Conservation (phyloP, 805 yeast genomes). For the Vanderwaltozyma tropicalis region DNA sequence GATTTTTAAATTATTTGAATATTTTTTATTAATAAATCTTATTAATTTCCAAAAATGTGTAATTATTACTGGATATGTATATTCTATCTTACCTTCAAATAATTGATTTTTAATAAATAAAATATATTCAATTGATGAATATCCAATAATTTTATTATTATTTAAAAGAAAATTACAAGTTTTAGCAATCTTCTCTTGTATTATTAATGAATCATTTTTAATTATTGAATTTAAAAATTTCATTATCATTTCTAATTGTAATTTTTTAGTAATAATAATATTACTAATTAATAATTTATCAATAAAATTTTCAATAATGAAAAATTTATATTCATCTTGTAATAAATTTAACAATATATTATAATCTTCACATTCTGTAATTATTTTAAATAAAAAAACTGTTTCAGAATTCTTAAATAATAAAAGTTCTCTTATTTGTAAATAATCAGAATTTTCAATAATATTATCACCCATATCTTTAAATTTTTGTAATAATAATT, state of each 20-base stretch:
- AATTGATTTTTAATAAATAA: conserved; percentile 20
- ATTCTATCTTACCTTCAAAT: conserved; percentile 36
- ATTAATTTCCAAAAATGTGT: conserved; percentile 50
- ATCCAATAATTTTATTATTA: not conserved
- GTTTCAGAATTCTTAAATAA: conserved; percentile 1
- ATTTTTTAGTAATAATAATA: too few species aligned
- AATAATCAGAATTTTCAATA: conserved; percentile 5
- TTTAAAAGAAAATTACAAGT: too few species aligned
- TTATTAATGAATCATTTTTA: too few species aligned
- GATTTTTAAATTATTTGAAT: conserved; percentile 8
- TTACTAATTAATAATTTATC: too few species aligned
- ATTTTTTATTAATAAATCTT: conserved; percentile 28
- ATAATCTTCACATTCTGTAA: conserved; percentile 18
- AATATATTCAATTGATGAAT: conserved; percentile 31
- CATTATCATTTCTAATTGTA: too few species aligned
- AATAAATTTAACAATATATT: conserved; percentile 11
- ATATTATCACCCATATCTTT: conserved; percentile 25
- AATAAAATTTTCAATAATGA: too few species aligned
- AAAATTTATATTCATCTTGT: too few species aligned
- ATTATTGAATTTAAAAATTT: too few species aligned
- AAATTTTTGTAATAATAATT: conserved; percentile 38
- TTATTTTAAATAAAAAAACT: conserved; percentile 1
- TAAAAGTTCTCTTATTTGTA: conserved; percentile 1
- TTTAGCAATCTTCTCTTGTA: too few species aligned
- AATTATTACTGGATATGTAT: conserved; percentile 67